Conservation (phyloP, 441 rosid genomes). For the Kokia cookei region DNA sequence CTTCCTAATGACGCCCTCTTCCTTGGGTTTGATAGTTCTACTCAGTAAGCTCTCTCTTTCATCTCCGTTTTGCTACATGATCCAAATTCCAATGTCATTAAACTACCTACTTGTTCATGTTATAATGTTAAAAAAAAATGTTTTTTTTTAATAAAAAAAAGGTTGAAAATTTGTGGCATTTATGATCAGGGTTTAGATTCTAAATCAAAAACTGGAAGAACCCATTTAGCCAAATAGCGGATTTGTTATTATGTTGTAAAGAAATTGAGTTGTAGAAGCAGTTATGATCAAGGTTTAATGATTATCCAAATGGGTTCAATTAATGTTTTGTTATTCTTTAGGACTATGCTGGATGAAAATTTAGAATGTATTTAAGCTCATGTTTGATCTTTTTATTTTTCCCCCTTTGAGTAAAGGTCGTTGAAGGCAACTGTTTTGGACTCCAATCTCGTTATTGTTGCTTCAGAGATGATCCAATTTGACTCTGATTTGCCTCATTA, state of each 20-base stretch:
- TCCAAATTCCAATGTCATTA: neutral
- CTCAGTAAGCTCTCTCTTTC: constrained; percentile 49
- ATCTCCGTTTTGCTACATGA: neutral
- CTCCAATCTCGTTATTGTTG: constrained; percentile 52
- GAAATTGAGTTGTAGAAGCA: neutral
- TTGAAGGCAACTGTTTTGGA: constrained; percentile 87
- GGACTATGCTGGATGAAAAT: neutral
- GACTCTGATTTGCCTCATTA: constrained; percentile 75
- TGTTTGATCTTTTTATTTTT: neutral
- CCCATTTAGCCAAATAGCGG: neutral
- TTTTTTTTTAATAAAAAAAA: neutral
- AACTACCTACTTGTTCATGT: neutral
- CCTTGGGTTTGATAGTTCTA: constrained; percentile 86
- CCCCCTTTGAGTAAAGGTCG: constrained; percentile 40
- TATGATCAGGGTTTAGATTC: neutral
- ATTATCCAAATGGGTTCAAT: neutral
- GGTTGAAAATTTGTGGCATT: neutral
- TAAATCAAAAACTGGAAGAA: neutral
- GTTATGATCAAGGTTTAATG: neutral
- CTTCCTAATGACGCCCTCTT: constrained; percentile 68
- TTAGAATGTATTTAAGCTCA: neutral
- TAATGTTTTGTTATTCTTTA: neutral
- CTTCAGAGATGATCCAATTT: constrained; percentile 62
- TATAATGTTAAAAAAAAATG: neutral
- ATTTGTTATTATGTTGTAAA: neutral